Evolutionary conservation across 1,284 basidiomycete genomes (phyloP).

Genomic region (Phlebopus sp.): DNA sequence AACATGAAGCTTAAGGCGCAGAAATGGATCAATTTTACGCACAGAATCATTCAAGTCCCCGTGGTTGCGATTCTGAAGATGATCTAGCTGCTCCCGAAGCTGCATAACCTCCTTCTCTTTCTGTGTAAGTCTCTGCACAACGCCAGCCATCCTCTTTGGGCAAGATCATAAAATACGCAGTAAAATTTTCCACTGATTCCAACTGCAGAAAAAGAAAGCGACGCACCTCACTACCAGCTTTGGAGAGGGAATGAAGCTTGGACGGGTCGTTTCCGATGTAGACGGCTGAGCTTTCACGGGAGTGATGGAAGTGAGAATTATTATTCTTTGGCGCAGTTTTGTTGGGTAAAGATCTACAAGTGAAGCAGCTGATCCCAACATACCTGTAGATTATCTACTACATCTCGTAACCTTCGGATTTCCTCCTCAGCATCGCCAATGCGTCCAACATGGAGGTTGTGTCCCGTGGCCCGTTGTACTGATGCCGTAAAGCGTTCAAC

Average conservation of each 20-base stretch:
- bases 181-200: neutral
- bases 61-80: slow-evolving; percentile 55
- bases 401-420: slow-evolving; percentile 10
- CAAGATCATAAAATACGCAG: slow-evolving; percentile 1
- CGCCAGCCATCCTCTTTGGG: slow-evolving; percentile 61
- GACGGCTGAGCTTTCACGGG: slow-evolving; percentile 19
- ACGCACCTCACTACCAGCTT: slow-evolving; percentile 51
- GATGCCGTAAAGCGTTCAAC: slow-evolving; percentile 19
- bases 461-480: slow-evolving; percentile 18
- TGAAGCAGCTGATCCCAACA: neutral
- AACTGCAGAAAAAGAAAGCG: neutral
- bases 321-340: slow-evolving; percentile 46
- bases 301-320: slow-evolving; percentile 60
- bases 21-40: slow-evolving; percentile 22
- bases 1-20: slow-evolving; percentile 2
- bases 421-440: slow-evolving; percentile 12
- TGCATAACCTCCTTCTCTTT: slow-evolving; percentile 84
- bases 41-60: slow-evolving; percentile 58
- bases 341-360: slow-evolving; percentile 21
- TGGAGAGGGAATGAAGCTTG: slow-evolving; percentile 38
- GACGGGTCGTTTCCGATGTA: slow-evolving; percentile 27
- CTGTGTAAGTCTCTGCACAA: slow-evolving; percentile 79
- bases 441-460: slow-evolving; percentile 16
- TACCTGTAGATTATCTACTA: slow-evolving; percentile 21
- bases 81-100: slow-evolving; percentile 72